A percentile compares a stretch with the other conserved stretches of the same genome.
Evolutionary conservation across 1,284 basidiomycete genomes (phyloP).

Genomic region (Sporisorium iseilematis-ciliati): DNA sequence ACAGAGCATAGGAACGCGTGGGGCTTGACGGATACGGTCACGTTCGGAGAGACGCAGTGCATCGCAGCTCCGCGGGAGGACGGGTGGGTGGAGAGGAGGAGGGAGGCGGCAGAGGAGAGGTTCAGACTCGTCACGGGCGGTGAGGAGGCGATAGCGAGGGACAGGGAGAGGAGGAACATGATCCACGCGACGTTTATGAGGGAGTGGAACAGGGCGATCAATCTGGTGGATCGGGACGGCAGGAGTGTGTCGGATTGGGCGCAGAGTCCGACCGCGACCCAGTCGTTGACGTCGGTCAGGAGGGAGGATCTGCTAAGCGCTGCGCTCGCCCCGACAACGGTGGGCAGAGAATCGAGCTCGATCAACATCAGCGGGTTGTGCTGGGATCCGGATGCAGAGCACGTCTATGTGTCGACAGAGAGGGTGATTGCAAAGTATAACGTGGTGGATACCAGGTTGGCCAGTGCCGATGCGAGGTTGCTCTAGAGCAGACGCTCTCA

Average conservation of each 20-base stretch:
- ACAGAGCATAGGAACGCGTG: constrained; percentile 57
- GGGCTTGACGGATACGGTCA: constrained; percentile 52
- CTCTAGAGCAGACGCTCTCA: constrained; percentile 8
- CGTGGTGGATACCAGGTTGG: constrained; percentile 23
- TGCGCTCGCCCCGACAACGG: not conserved
- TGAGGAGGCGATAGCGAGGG: constrained; percentile 25
- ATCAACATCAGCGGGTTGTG: constrained; percentile 54
- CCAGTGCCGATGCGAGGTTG: constrained; percentile 10
- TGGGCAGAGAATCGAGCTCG: not conserved
- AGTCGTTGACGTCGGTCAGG: constrained; percentile 2
- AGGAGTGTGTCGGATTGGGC: constrained; percentile 23
- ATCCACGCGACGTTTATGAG: constrained; percentile 45
- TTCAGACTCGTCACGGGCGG: constrained; percentile 29
- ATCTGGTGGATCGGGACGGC: constrained; percentile 19
- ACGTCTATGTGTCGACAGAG: constrained; percentile 49
- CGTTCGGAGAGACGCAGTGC: constrained; percentile 42
- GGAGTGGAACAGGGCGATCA: constrained; percentile 44
- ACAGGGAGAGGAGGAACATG: constrained; percentile 29
- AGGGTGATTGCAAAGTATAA: constrained; percentile 43
- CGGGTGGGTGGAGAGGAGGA: constrained; percentile 10
- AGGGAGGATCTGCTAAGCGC: constrained; percentile 13
- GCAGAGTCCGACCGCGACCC: constrained; percentile 10
- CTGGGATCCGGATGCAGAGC: constrained; percentile 54
- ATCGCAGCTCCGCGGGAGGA: constrained; percentile 18
- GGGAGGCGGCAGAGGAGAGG: constrained; percentile 17